A percentile compares a stretch with the other conserved stretches of the same genome.
Evolutionary conservation across 495 filamentous ascomycete genomes (phyloP).

Genomic region (Aspergillus avenaceus): DNA sequence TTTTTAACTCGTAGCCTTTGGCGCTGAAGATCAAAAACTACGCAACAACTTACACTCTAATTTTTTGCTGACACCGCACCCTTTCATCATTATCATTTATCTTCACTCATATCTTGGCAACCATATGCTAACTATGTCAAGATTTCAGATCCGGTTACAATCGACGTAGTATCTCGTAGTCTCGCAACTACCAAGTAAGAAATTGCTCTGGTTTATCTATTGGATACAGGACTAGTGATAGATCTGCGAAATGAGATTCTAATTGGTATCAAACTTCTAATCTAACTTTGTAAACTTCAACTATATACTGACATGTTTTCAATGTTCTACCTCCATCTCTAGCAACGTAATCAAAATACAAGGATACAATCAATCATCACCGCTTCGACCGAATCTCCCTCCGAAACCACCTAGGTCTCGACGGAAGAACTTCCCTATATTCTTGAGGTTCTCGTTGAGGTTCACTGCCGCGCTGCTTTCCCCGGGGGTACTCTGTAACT

Average conservation of each 20-base stretch:
- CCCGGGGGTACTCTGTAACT: constrained; percentile 12
- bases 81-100: neutral
- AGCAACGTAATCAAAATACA: no score
- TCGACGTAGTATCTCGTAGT: no score
- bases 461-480: constrained; percentile 45
- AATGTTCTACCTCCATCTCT: no score
- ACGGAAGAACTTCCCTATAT: constrained; percentile 93
- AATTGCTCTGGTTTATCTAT: no score
- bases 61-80: constrained; percentile 56
- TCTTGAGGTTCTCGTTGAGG: constrained; percentile 88
- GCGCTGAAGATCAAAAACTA: constrained; percentile 49
- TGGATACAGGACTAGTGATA: no score
- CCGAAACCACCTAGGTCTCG: constrained; percentile 83
- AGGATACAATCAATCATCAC: no score
- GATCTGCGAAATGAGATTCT: no score
- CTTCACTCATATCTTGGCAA: neutral
- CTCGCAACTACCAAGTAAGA: no score
- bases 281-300: no score
- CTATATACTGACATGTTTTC: no score
- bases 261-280: no score
- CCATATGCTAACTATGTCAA: constrained; percentile 21
- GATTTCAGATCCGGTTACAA: neutral
- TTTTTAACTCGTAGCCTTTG: constrained; percentile 56
- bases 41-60: constrained; percentile 62
- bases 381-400: constrained; percentile 57